phyloP scores from a whole-genome alignment of 2,329 filamentous ascomycete species.

The Cordyceps pruinosa region DNA sequence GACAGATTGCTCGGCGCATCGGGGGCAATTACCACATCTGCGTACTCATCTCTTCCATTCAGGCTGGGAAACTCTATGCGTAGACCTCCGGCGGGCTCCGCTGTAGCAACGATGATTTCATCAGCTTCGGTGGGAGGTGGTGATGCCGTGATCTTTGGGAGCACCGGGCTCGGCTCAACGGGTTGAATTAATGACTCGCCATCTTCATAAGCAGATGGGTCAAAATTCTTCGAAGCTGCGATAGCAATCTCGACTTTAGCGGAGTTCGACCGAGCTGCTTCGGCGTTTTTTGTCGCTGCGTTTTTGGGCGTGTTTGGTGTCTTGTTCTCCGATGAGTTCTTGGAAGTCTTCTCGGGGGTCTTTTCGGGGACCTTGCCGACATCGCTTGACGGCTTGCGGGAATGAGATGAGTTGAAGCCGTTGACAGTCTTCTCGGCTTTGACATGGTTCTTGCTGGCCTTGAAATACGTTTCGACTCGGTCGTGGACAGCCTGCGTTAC shows the following conservation, averaged over 20 bases:
- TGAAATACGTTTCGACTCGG: slow-evolving; percentile 34
- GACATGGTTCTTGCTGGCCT: slow-evolving; percentile 28
- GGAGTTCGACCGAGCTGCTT: slow-evolving; percentile 29
- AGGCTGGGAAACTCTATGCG: slow-evolving; percentile 38
- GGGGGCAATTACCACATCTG: slow-evolving; percentile 39
- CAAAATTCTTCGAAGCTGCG: slow-evolving; percentile 36
- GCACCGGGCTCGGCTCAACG: background rate
- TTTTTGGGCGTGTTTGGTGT: background rate
- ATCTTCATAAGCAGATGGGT: slow-evolving; percentile 31
- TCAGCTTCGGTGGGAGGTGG: background rate
- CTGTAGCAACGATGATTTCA: background rate
- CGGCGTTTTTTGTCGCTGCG: slow-evolving; percentile 15
- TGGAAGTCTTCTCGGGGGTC: background rate
- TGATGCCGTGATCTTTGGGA: background rate
- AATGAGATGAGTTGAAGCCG: background rate
- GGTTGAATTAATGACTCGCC: slow-evolving; percentile 19
- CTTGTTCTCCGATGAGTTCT: background rate
- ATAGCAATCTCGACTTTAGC: slow-evolving; percentile 42
- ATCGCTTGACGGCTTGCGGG: slow-evolving; percentile 14
- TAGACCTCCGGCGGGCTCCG: slow-evolving; percentile 24
- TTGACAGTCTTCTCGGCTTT: slow-evolving; percentile 8
- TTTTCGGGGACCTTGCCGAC: background rate
- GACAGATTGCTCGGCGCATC: slow-evolving; percentile 44
- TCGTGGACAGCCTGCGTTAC: slow-evolving; percentile 38
- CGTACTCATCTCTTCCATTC: slow-evolving; percentile 38